Percentiles rank a stretch among this genome's conserved stretches.
phyloP scores from a whole-genome alignment of 2,329 filamentous ascomycete species.

The Aspergillus amoenus region DNA sequence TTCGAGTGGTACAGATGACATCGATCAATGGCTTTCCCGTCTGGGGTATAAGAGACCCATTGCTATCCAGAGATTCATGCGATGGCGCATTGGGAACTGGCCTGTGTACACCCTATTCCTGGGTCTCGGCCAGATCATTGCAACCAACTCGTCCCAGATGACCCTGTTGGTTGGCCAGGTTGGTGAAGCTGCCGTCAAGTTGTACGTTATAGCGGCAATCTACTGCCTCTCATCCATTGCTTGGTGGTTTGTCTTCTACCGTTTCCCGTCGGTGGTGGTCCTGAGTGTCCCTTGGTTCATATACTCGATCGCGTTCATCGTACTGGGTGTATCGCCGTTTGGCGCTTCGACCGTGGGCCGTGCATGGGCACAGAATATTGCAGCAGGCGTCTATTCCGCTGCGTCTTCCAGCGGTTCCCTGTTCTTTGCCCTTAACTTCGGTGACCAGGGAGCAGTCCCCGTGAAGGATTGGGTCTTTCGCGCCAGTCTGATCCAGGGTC shows the following conservation, averaged over 20 bases:
- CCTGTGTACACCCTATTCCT: constrained; percentile 63
- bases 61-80: constrained; percentile 51
- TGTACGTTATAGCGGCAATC: constrained; percentile 61
- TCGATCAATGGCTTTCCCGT: constrained; percentile 41
- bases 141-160: constrained; percentile 67
- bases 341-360: constrained; percentile 51
- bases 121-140: constrained; percentile 63
- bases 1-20: constrained; percentile 18
- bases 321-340: constrained; percentile 62
- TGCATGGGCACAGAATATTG: constrained; percentile 51
- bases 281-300: constrained; percentile 63
- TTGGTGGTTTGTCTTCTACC: constrained; percentile 65
- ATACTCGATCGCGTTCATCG: constrained; percentile 62
- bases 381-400: constrained; percentile 60
- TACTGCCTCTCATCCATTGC: constrained; percentile 58
- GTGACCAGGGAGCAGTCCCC: constrained; percentile 61
- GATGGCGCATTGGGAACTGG: constrained; percentile 62
- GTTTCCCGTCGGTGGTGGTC: constrained; percentile 55
- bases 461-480: constrained; percentile 66
- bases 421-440: constrained; percentile 68
- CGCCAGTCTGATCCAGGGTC: constrained; percentile 65
- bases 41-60: constrained; percentile 26
- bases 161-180: constrained; percentile 65
- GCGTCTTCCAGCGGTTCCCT: constrained; percentile 64
- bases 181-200: constrained; percentile 57